phyloP scores from a whole-genome alignment of 495 filamentous ascomycete species.

The Podospora sp. region DNA sequence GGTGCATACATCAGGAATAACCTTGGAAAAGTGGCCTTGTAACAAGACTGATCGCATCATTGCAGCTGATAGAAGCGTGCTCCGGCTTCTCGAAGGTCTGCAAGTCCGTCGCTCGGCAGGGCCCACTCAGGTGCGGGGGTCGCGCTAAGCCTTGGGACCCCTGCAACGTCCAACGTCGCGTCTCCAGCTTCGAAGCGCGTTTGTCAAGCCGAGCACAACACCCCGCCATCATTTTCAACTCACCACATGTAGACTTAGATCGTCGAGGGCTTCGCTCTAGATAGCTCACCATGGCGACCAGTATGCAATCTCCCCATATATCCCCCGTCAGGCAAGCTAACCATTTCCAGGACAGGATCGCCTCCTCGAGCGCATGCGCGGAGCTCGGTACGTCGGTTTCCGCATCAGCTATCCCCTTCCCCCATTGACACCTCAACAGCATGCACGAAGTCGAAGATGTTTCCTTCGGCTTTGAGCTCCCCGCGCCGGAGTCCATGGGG shows the following conservation, averaged over 20 bases:
- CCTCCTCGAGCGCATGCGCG: slow-evolving; percentile 55
- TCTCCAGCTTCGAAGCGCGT: slow-evolving; percentile 5
- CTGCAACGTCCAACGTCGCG: slow-evolving; percentile 4
- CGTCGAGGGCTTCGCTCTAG: not conserved
- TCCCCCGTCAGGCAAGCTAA: not conserved
- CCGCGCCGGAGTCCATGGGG: slow-evolving; percentile 31
- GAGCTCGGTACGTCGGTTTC: slow-evolving; percentile 43
- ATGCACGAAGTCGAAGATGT: slow-evolving; percentile 51
- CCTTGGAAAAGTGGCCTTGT: not conserved
- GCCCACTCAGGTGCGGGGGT: not conserved
- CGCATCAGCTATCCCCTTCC: not conserved
- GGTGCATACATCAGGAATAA: too few species aligned
- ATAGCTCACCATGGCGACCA: slow-evolving; percentile 28
- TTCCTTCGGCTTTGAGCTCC: slow-evolving; percentile 49
- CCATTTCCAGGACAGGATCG: slow-evolving; percentile 45
- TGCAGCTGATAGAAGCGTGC: not conserved
- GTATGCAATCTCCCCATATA: slow-evolving; percentile 16
- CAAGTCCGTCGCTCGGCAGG: not conserved
- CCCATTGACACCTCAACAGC: slow-evolving; percentile 22
- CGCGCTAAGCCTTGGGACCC: not conserved
- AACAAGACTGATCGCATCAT: not conserved
- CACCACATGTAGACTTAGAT: slow-evolving; percentile 2
- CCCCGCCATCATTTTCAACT: slow-evolving; percentile 7
- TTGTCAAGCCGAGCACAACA: slow-evolving; percentile 8
- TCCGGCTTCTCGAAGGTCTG: not conserved